These are phyloP conservation scores for Panaeolus cyanescens DNA, from an alignment of 768 basidiomycete genomes.

Conservation along the genomic window DNA sequence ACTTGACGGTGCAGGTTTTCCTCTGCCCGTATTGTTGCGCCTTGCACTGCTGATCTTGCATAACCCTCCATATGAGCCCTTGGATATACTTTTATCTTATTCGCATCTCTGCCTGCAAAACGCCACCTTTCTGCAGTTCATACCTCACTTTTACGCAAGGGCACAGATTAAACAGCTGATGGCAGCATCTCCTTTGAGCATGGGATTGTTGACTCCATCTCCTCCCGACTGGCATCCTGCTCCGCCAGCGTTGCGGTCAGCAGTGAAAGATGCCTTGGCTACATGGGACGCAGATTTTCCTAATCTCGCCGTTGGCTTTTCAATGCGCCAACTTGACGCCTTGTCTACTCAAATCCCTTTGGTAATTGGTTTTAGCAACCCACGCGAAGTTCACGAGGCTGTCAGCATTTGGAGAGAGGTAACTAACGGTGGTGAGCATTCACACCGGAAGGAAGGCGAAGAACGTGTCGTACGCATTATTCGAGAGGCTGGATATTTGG, in stretches of 20 bases:
- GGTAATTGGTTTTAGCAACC: conserved; percentile 73
- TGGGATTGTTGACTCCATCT: conserved; percentile 69
- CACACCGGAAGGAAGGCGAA: conserved; percentile 45
- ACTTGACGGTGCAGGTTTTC: conserved; percentile 60
- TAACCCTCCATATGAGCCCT: conserved; percentile 63
- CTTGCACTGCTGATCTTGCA: conserved; percentile 73
- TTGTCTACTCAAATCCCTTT: conserved; percentile 51
- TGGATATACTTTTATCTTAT: conserved; percentile 82
- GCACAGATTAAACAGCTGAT: conserved; percentile 71
- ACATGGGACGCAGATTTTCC: conserved; percentile 52
- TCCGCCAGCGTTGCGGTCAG: conserved; percentile 46
- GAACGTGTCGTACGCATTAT: conserved; percentile 45
- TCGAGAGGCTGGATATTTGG: conserved; percentile 49
- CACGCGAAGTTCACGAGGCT: conserved; percentile 73
- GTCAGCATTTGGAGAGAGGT: conserved; percentile 69
- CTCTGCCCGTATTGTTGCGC: conserved; percentile 83
- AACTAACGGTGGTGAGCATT: conserved; percentile 32
- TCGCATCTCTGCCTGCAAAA: conserved; percentile 82
- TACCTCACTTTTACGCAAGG: conserved; percentile 55
- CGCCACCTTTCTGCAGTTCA: conserved; percentile 56
- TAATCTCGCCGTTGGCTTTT: conserved; percentile 73
- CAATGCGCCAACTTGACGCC: conserved; percentile 50
- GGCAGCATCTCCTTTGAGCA: conserved; percentile 81
- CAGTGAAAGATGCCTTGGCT: conserved; percentile 38
- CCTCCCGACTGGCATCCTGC: conserved; percentile 82